Conservation (phyloP, 2,329 filamentous ascomycete species). For the Raffaelea arxii region DNA sequence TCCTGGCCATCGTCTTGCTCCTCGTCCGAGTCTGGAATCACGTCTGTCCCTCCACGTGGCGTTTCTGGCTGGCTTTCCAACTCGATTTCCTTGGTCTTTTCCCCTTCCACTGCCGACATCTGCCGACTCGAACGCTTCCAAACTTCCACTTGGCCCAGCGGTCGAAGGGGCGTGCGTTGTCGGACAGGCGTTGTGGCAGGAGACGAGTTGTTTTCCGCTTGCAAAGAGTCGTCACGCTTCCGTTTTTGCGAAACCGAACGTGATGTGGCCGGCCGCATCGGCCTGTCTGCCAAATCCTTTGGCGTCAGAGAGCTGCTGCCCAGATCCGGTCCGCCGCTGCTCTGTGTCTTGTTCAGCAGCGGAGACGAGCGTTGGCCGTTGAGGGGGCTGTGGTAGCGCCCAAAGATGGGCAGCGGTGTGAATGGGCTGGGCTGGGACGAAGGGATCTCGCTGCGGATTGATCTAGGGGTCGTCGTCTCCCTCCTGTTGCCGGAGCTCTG, state of each 20-base stretch:
- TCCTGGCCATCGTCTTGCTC: too few relatives aligned
- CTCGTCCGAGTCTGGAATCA: too few relatives aligned
- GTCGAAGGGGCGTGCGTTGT: too few relatives aligned
- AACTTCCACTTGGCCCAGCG: too few relatives aligned
- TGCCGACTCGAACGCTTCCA: too few relatives aligned
- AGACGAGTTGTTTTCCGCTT: too few relatives aligned
- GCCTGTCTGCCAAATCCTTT: background rate
- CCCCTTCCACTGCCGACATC: too few relatives aligned
- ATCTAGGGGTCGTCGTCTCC: background rate
- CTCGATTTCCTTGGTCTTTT: background rate
- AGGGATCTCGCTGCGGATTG: constrained; percentile 27
- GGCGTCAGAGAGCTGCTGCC: background rate
- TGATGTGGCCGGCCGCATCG: background rate
- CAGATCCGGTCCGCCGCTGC: background rate
- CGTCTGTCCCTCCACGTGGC: too few relatives aligned
- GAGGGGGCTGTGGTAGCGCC: constrained; percentile 22
- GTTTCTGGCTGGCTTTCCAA: too few relatives aligned
- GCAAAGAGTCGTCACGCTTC: too few relatives aligned
- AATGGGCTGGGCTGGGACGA: constrained; percentile 34
- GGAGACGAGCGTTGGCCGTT: constrained; percentile 2
- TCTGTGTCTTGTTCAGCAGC: background rate
- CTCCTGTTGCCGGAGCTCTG: background rate
- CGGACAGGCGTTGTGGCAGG: too few relatives aligned
- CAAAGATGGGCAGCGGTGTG: constrained; percentile 30
- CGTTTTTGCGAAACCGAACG: background rate